phyloP scores from a whole-genome alignment of 768 basidiomycete genomes.

The Tulasnella sp. region DNA sequence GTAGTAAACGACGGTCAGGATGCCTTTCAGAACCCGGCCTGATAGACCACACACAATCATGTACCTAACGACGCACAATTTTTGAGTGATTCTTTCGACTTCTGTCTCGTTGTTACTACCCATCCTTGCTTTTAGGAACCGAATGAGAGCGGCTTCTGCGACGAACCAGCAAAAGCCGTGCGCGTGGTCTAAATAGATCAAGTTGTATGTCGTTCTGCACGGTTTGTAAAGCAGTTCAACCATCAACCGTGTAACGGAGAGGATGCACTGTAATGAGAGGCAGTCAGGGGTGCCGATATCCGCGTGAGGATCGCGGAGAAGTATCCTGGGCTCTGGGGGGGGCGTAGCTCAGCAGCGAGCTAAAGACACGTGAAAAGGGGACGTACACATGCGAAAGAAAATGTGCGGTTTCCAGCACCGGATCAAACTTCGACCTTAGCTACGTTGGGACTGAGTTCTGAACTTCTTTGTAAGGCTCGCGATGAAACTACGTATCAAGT shows the following conservation, averaged over 20 bases:
- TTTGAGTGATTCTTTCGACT: slow-evolving; percentile 11
- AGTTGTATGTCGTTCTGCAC: neutral
- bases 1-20: neutral
- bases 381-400: slow-evolving; percentile 41
- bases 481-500: slow-evolving; percentile 57
- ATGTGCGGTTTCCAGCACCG: slow-evolving; percentile 55
- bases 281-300: neutral
- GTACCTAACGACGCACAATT: slow-evolving; percentile 27
- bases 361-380: neutral
- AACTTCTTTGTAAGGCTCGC: slow-evolving; percentile 60
- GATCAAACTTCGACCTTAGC: slow-evolving; percentile 50
- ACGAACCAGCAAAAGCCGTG: slow-evolving; percentile 22
- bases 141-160: slow-evolving; percentile 7
- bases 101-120: neutral
- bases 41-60: neutral
- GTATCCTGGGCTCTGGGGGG: neutral
- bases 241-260: neutral
- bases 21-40: neutral
- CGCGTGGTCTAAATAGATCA: neutral
- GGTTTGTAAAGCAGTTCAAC: neutral
- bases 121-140: slow-evolving; percentile 5
- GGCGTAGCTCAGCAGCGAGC: neutral
- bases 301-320: slow-evolving; percentile 5
- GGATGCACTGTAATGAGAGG: neutral
- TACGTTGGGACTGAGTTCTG: slow-evolving; percentile 53